Evolutionary conservation across 768 basidiomycete genomes (phyloP).

Genomic region (Naganishia antarctica): DNA sequence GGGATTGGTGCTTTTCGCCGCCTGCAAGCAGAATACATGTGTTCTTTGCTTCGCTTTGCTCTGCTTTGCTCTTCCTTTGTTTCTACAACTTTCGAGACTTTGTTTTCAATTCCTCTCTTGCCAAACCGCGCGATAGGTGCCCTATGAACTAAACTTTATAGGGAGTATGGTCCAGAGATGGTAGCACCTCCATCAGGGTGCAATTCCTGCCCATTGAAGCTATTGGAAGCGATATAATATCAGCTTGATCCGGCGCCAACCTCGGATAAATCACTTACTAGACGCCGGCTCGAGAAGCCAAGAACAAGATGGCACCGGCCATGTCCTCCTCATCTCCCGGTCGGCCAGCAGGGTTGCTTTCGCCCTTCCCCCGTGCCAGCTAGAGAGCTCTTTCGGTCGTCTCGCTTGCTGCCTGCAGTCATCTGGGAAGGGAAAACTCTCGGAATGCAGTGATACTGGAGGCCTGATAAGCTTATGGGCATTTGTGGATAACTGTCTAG

Average conservation of each 20-base stretch:
- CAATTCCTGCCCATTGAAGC: constrained; percentile 38
- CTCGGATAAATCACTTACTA: neutral
- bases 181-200: constrained; percentile 41
- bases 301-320: constrained; percentile 35
- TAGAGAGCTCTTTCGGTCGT: constrained; percentile 33
- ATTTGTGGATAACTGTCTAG: no score
- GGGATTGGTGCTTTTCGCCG: no score
- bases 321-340: constrained; percentile 39
- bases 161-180: constrained; percentile 25
- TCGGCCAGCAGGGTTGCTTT: constrained; percentile 37
- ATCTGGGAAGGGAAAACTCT: constrained; percentile 40
- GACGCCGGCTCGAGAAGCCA: constrained; percentile 18
- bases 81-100: neutral
- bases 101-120: no score
- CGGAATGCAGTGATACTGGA: constrained; percentile 15
- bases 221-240: constrained; percentile 4
- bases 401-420: constrained; percentile 34
- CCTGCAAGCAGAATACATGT: no score
- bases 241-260: no score
- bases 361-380: constrained; percentile 33
- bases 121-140: no score
- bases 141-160: no score
- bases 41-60: no score
- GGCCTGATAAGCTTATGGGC: no score
- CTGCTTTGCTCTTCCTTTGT: no score